Evolutionary conservation across 495 filamentous ascomycete species (phyloP).

Genomic region (Cenococcum geophilum): DNA sequence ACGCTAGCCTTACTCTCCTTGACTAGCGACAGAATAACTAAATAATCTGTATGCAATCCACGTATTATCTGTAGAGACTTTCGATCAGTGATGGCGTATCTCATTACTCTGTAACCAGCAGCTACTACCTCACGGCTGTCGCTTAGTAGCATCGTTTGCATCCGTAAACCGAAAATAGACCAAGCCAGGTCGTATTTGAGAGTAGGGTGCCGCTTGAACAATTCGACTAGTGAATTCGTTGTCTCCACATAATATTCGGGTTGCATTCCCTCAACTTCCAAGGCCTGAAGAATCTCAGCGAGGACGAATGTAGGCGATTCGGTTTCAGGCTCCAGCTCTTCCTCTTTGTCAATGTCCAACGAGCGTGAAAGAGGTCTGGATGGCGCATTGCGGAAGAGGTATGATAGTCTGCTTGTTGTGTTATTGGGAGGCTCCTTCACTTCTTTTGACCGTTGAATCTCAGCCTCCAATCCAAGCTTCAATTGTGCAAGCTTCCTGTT

Average conservation of each 20-base stretch:
- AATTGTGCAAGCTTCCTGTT: slow-evolving; percentile 83
- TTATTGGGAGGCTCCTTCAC: slow-evolving; percentile 48
- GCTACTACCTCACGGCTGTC: slow-evolving; percentile 94
- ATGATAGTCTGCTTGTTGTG: slow-evolving; percentile 59
- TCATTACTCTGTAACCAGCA: slow-evolving; percentile 84
- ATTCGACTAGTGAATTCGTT: slow-evolving; percentile 82
- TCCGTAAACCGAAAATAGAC: slow-evolving; percentile 85
- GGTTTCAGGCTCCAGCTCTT: slow-evolving; percentile 60
- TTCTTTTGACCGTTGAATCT: slow-evolving; percentile 53
- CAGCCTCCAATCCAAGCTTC: slow-evolving; percentile 71
- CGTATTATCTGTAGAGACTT: slow-evolving; percentile 85
- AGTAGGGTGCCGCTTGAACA: slow-evolving; percentile 88
- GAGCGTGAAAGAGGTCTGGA: slow-evolving; percentile 32
- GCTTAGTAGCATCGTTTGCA: slow-evolving; percentile 91
- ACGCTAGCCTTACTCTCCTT: slow-evolving; percentile 95
- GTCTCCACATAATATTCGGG: slow-evolving; percentile 91
- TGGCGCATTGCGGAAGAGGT: slow-evolving; percentile 50
- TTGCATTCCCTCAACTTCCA: slow-evolving; percentile 79
- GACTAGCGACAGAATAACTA: slow-evolving; percentile 84
- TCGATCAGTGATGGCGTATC: slow-evolving; percentile 89
- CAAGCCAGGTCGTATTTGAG: slow-evolving; percentile 94
- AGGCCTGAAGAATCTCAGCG: slow-evolving; percentile 75
- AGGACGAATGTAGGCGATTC: slow-evolving; percentile 82
- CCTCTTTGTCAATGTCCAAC: slow-evolving; percentile 40
- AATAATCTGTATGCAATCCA: slow-evolving; percentile 77